Evolutionary conservation across 495 filamentous ascomycete species (phyloP).

Genomic region (Jackrogersella multiformis): DNA sequence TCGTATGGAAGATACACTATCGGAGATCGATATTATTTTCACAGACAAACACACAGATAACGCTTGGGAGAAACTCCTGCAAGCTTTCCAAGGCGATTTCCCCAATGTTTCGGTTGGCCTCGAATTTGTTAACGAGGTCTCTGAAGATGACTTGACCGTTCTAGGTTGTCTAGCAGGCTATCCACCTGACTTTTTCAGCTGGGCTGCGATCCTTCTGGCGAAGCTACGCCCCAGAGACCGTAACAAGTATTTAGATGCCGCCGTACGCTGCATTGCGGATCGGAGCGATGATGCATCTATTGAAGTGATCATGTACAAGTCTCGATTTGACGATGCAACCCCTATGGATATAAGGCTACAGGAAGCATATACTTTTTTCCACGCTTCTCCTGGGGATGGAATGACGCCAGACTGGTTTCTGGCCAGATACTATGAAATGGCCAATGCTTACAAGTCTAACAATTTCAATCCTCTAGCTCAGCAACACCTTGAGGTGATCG

Average conservation of each 20-base stretch:
- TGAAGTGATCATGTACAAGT: constrained; percentile 41
- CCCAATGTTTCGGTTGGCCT: neutral
- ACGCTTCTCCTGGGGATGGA: neutral
- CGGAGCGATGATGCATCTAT: constrained; percentile 39
- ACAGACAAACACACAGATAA: neutral
- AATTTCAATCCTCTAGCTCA: constrained; percentile 20
- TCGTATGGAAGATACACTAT: constrained; percentile 38
- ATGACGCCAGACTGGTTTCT: constrained; percentile 27
- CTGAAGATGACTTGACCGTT: constrained; percentile 21
- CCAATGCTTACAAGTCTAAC: constrained; percentile 6
- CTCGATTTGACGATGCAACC: constrained; percentile 36
- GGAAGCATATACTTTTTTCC: constrained; percentile 40
- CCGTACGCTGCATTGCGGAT: constrained; percentile 35
- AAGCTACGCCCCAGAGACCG: constrained; percentile 33
- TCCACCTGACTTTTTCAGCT: constrained; percentile 36
- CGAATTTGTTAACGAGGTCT: neutral
- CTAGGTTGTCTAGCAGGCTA: constrained; percentile 39
- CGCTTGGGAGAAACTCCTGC: constrained; percentile 37
- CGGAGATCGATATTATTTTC: constrained; percentile 35
- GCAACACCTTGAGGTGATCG: constrained; percentile 39
- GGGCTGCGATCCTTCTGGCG: constrained; percentile 42
- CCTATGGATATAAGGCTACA: constrained; percentile 20
- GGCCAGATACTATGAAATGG: constrained; percentile 23
- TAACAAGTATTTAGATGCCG: constrained; percentile 39
- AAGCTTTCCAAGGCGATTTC: constrained; percentile 31